These are phyloP conservation scores for Rhizoclosmatium sp. DNA, from an alignment of 192 early-diverging fungal genomes.

Conservation along the genomic window DNA sequence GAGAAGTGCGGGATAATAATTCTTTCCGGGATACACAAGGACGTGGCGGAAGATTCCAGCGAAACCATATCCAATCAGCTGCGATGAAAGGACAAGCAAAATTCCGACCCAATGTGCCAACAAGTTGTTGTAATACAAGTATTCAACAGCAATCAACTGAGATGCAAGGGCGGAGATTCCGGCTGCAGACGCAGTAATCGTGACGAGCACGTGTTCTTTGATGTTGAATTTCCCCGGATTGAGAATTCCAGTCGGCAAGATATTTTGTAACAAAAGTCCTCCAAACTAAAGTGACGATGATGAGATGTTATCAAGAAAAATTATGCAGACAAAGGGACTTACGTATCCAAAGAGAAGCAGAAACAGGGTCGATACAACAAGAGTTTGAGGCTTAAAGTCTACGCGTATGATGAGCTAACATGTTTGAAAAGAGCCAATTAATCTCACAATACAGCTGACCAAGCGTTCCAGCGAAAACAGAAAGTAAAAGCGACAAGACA, in stretches of 20 bases:
- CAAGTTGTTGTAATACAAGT: conserved; percentile 50
- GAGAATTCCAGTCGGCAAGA: conserved; percentile 29
- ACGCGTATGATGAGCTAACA: too few species aligned
- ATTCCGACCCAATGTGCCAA: conserved; percentile 14
- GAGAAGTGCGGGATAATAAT: conserved; percentile 84
- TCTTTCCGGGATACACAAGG: conserved; percentile 80
- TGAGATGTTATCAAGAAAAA: neutral
- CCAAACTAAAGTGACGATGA: neutral
- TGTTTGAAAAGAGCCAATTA: too few species aligned
- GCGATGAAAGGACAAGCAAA: conserved; percentile 45
- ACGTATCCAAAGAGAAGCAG: conserved; percentile 14
- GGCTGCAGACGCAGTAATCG: conserved; percentile 56
- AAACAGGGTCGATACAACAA: neutral
- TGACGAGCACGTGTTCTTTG: conserved; percentile 58
- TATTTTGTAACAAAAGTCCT: conserved; percentile 14
- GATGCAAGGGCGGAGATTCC: conserved; percentile 50
- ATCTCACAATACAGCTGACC: conserved; percentile 3
- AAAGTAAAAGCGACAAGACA: conserved; percentile 1
- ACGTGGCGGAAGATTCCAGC: conserved; percentile 76
- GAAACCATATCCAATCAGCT: conserved; percentile 69
- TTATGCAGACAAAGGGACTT: neutral
- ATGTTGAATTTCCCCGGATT: conserved; percentile 58
- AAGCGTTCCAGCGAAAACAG: neutral
- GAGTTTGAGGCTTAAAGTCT: conserved; percentile 6
- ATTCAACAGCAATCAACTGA: conserved; percentile 44